Evolutionary conservation across 306 rosid species (phyloP), one percentile per base, ranked within the genome.

Genomic region (Sophora flavescens): DNA sequence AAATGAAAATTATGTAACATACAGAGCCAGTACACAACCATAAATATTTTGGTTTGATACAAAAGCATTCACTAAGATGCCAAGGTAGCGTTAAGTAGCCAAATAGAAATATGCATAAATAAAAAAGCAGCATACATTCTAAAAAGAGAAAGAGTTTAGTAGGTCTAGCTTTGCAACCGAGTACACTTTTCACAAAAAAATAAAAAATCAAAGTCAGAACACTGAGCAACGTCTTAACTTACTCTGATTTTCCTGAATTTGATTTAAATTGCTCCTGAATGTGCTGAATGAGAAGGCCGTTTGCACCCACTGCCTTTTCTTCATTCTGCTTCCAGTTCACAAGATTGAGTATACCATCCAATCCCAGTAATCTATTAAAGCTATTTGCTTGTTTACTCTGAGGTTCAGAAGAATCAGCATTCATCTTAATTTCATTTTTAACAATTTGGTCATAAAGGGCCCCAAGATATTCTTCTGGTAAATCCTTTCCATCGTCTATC

Each of bases 231-330:
- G 79, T 66, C 72, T 85, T 74, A 70, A 77, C 99, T 91, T 96
- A 96, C 99, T 88, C 97, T 79, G 99, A 90, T 86, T 96, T 96
- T 86, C 96, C 96, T 3, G 99, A 91, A 76, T 89, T 91, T 11
- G 93, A 91, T 84, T 91, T 92, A 79, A 96, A 89, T 66, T 96
- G 99, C 86, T 96, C 99, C 85, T 96, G 99, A 73, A 96, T 96
- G 76, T 88, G 97, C 77, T 81, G 87, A 78, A 96, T 96, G 81
- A 92, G 99, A 86, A 88, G 92, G 63, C 99, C 96, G 59, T 92
- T 96, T 56, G 99, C 99, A 73, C 98, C 98, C 72, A 91, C 87
- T 5, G 93, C 99, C 78, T 92, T 96, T 86, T 92, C 99, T 85
- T 96, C 99, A 53, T 86, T 82, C 89, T 92, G 99, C 86, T 89